These are phyloP conservation scores for Chenopodium berlandieri DNA, from an alignment of 148 eudicot genomes.

Conservation along the genomic window DNA sequence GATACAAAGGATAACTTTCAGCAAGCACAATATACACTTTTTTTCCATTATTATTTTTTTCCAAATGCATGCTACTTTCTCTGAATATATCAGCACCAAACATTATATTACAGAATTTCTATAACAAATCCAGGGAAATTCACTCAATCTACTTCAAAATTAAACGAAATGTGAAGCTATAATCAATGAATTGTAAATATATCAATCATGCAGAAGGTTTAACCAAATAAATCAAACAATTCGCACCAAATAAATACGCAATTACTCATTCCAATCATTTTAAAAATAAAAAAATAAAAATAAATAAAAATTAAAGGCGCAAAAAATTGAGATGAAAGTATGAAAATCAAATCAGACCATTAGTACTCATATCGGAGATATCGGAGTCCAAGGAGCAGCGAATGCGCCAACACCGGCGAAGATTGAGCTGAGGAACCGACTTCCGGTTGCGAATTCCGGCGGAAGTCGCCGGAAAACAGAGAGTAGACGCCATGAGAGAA, in stretches of 20 bases:
- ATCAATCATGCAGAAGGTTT: neutral
- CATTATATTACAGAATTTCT: neutral
- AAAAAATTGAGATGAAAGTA: neutral
- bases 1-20: neutral
- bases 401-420: conserved; percentile 34
- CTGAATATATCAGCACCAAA: neutral
- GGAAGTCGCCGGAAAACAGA: conserved; percentile 50
- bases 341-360: conserved; percentile 46
- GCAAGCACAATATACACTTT: no score
- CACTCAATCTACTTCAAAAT: neutral
- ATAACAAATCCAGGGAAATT: neutral
- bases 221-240: neutral
- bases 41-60: no score
- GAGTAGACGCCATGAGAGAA: conserved; percentile 30
- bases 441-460: conserved; percentile 26
- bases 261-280: no score
- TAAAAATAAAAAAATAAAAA: no score
- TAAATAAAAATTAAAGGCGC: neutral
- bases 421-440: conserved; percentile 22
- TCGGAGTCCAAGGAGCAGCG: conserved; percentile 68
- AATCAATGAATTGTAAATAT: neutral
- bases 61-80: neutral
- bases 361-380: conserved; percentile 87
- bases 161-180: no score
- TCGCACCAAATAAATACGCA: neutral